A percentile compares a stretch with the other conserved stretches of the same genome.
These are phyloP conservation scores for Lachnellula subtilissima DNA, from an alignment of 2,329 filamentous ascomycete genomes.

Conservation along the genomic window DNA sequence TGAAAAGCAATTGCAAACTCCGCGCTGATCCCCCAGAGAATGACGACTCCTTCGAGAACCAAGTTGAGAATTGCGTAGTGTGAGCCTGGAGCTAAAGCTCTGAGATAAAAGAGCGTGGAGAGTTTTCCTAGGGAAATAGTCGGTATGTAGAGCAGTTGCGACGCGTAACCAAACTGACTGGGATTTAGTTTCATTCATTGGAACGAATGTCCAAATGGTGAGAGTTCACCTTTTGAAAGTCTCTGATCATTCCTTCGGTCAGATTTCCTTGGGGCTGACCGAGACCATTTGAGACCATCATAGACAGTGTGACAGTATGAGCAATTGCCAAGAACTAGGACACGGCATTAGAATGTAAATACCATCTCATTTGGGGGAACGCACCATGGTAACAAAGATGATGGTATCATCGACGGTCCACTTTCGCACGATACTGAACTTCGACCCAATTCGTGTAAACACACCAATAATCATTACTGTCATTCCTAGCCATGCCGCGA, in stretches of 20 bases:
- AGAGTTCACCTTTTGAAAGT: constrained; percentile 18
- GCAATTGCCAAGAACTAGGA: not conserved
- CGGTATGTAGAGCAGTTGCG: constrained; percentile 27
- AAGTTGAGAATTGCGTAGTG: constrained; percentile 14
- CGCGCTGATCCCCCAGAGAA: constrained; percentile 20
- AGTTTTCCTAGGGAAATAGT: constrained; percentile 26
- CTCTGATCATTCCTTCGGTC: not conserved
- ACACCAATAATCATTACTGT: constrained; percentile 34
- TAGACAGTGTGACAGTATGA: constrained; percentile 6
- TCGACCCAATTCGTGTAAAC: constrained; percentile 31
- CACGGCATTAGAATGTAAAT: not conserved
- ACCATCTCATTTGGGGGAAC: not conserved
- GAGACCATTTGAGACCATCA: constrained; percentile 18
- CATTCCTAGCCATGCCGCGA: constrained; percentile 35
- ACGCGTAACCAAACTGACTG: constrained; percentile 24
- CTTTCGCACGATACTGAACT: constrained; percentile 15
- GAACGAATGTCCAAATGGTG: not conserved
- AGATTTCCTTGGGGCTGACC: constrained; percentile 13
- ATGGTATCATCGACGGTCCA: constrained; percentile 14
- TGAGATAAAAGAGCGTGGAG: constrained; percentile 24
- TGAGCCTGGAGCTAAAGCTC: constrained; percentile 16
- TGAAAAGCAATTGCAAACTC: constrained; percentile 25
- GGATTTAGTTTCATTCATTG: not conserved
- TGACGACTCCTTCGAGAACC: constrained; percentile 11
- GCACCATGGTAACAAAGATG: constrained; percentile 14